Base-by-base conservation (phyloP, 2,329 filamentous ascomycete genomes). In the Hymenotorrendiella dingleyae region DNA sequence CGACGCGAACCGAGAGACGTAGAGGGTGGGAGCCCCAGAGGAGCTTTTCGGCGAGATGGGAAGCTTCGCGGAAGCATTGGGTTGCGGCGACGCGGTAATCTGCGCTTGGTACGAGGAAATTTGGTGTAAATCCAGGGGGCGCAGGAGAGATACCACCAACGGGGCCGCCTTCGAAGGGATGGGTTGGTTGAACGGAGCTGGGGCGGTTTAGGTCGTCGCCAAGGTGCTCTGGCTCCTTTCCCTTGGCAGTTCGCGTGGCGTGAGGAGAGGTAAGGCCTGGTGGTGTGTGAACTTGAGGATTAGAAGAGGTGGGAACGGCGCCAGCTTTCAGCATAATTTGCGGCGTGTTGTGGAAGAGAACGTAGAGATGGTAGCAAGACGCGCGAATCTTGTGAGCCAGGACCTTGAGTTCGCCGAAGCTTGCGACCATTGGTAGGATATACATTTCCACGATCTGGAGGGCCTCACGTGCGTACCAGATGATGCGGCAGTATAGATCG, bases 281-380 rank as follows among this genome's bases (percentile, higher is more conserved):
- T 34, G 60, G 60, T 6, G 67, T 76, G 55, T 57, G 68, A 54
- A 63, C 55, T 52, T 53, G 57, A 46, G 28, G 57, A 40, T 40
- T 24, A n/a, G n/a, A n/a, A n/a, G n/a, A n/a, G n/a, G n/a, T n/a
- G n/a, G n/a, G n/a, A n/a, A n/a, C n/a, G n/a, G n/a, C n/a, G 44
- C 40, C 29, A 6, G 44, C 32, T 43, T 52, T 54, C 19, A 58
- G 42, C 7, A 27, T 54, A 34, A 95, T 77, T 0, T 84, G 74
- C 0, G 91, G 91, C 40, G 87, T 80, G 65, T 96, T 96, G 68
- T 96, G 88, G 61, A 96, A 97, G 10, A 97, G 76, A 41, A 94
- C 93, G 63, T 95, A 95, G 53, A 98, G 88, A 67, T 98, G 91
- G 57, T 94, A 93, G 62, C 97, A 94, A 16, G 88, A 94, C 12